A percentile compares a stretch with the other conserved stretches of the same genome.
phyloP scores from a whole-genome alignment of 305 asterid species.

The Fraxinus baroniana region DNA sequence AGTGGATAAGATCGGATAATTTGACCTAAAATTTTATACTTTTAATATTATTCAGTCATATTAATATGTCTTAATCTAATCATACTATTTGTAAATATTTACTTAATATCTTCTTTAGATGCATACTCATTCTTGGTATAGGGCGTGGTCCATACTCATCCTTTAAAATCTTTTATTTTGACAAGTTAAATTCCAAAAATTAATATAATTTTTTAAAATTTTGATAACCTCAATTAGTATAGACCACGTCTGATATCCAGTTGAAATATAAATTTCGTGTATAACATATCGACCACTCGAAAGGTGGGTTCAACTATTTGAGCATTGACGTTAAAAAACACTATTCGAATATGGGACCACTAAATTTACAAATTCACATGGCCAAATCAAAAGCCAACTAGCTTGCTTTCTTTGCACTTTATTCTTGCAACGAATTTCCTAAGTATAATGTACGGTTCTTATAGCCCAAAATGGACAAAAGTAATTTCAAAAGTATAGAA shows the following conservation, averaged over 20 bases:
- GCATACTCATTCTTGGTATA: no score
- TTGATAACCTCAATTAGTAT: neutral
- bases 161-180: neutral
- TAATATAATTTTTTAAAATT: neutral
- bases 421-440: neutral
- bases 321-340: neutral
- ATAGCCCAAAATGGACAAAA: neutral
- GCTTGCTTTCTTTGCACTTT: neutral
- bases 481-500: neutral
- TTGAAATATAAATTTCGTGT: neutral
- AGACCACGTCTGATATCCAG: neutral
- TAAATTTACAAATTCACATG: neutral
- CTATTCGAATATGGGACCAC: neutral
- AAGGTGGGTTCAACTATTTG: neutral
- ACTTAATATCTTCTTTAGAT: neutral
- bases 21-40: neutral
- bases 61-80: neutral
- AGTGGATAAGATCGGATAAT: neutral
- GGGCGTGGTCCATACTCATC: neutral
- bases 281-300: neutral
- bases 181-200: neutral
- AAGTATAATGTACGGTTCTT: neutral
- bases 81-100: neutral
- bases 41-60: neutral
- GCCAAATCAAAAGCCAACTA: slow-evolving; percentile 1